phyloP scores from a whole-genome alignment of 805 yeast species.

The Ogataea saltuana region DNA sequence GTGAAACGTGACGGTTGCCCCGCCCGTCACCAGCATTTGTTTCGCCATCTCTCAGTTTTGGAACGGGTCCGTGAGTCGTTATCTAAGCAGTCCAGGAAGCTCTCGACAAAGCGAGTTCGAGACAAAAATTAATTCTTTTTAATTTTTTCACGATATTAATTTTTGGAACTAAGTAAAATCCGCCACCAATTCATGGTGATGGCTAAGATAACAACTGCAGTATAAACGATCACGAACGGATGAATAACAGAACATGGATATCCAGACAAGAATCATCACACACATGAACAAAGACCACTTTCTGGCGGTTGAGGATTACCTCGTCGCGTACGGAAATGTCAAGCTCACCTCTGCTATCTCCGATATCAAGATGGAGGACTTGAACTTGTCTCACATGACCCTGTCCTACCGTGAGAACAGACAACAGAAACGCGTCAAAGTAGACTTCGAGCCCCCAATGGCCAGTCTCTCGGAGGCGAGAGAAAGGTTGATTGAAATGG shows the following conservation, averaged over 20 bases:
- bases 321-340: constrained; percentile 65
- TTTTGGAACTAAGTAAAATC: too few relatives aligned
- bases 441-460: constrained; percentile 56
- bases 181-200: too few relatives aligned
- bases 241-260: constrained; percentile 15
- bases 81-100: too few relatives aligned
- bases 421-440: constrained; percentile 34
- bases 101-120: too few relatives aligned
- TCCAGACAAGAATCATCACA: constrained; percentile 50
- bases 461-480: constrained; percentile 47
- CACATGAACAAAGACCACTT: constrained; percentile 84
- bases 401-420: constrained; percentile 42
- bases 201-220: too few relatives aligned
- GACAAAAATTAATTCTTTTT: too few relatives aligned
- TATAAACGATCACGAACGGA: too few relatives aligned
- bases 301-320: constrained; percentile 70
- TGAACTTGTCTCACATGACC: constrained; percentile 46
- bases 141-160: too few relatives aligned
- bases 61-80: background rate
- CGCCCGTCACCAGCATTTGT: constrained; percentile 67
- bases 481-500: constrained; percentile 66
- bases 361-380: constrained; percentile 45
- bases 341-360: constrained; percentile 37
- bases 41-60: constrained; percentile 9
- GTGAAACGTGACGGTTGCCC: constrained; percentile 86